phyloP scores from a whole-genome alignment of 2,329 filamentous ascomycete species.

The Beauveria pseudobassiana region DNA sequence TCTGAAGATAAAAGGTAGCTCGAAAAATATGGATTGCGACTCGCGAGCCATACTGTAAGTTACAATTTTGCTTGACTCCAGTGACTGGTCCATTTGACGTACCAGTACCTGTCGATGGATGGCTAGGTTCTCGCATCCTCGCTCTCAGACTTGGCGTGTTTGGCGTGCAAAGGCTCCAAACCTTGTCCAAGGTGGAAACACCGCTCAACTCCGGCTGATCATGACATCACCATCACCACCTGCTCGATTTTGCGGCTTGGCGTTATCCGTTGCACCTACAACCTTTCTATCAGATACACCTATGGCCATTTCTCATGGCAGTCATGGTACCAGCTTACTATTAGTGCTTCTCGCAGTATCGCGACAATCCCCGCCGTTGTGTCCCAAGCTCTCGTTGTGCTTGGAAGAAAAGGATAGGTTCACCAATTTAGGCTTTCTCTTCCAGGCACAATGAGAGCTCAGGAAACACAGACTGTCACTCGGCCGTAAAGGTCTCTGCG shows the following conservation, averaged over 20 bases:
- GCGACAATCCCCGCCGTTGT: too few species aligned
- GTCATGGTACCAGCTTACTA: too few species aligned
- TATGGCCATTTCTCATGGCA: too few species aligned
- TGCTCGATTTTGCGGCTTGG: not conserved
- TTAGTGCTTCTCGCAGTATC: too few species aligned
- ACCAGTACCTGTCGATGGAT: not conserved
- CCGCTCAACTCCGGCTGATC: not conserved
- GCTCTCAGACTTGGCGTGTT: not conserved
- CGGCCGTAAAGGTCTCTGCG: not conserved
- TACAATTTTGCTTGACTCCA: not conserved
- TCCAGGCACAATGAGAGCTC: not conserved
- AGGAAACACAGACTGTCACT: not conserved
- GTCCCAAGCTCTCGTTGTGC: too few species aligned
- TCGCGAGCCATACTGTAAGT: not conserved
- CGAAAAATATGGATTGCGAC: not conserved
- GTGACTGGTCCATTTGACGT: not conserved
- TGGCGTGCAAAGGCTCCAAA: constrained; percentile 4
- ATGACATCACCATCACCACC: constrained; percentile 8
- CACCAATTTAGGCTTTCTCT: too few species aligned
- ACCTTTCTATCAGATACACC: too few species aligned
- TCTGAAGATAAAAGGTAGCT: not conserved
- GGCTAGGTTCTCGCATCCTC: not conserved
- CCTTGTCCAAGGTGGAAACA: constrained; percentile 2
- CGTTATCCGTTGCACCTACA: too few species aligned
- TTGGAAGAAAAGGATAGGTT: too few species aligned